Percentiles rank a stretch among this genome's conserved stretches.
These are phyloP conservation scores for Parascedosporium putredinis DNA, from an alignment of 2,329 filamentous ascomycete species.

Conservation along the genomic window DNA sequence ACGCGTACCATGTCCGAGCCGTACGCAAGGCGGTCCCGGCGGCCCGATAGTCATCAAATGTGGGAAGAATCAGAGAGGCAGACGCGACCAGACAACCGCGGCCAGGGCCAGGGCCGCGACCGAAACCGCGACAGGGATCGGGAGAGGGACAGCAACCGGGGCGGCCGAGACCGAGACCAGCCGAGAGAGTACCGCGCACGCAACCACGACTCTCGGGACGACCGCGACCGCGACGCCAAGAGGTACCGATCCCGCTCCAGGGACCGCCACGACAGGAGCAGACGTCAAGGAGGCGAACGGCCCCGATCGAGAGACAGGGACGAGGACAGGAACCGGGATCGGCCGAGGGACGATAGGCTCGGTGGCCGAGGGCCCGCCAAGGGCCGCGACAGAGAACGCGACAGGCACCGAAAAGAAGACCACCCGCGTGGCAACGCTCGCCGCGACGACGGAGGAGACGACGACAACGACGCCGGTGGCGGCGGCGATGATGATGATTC, in stretches of 20 bases:
- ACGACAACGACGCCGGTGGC: too few species aligned
- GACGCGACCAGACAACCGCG: slow-evolving; percentile 13
- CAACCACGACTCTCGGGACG: slow-evolving; percentile 9
- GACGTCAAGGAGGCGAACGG: slow-evolving; percentile 17
- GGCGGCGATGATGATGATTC: neutral
- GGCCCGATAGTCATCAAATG: slow-evolving; percentile 46
- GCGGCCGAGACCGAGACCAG: too few species aligned
- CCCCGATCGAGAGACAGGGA: slow-evolving; percentile 27
- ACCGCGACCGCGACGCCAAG: slow-evolving; percentile 15
- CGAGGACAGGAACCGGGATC: slow-evolving; percentile 21
- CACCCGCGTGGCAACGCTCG: too few species aligned
- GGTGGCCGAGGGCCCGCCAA: slow-evolving; percentile 12
- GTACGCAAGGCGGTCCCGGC: slow-evolving; percentile 15
- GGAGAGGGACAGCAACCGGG: slow-evolving; percentile 18
- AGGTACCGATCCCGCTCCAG: slow-evolving; percentile 24
- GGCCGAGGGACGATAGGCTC: slow-evolving; percentile 18
- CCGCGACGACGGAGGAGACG: too few species aligned
- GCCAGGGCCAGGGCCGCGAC: slow-evolving; percentile 18
- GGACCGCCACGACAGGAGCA: slow-evolving; percentile 22
- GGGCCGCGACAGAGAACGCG: slow-evolving; percentile 23
- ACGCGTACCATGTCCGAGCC: slow-evolving; percentile 7
- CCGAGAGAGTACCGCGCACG: slow-evolving; percentile 16
- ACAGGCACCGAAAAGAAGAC: slow-evolving; percentile 21
- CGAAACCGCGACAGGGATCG: slow-evolving; percentile 15
- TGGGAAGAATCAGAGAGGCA: slow-evolving; percentile 45